Evolutionary conservation across 441 rosid species (phyloP).

Genomic region (Brassica balearica): DNA sequence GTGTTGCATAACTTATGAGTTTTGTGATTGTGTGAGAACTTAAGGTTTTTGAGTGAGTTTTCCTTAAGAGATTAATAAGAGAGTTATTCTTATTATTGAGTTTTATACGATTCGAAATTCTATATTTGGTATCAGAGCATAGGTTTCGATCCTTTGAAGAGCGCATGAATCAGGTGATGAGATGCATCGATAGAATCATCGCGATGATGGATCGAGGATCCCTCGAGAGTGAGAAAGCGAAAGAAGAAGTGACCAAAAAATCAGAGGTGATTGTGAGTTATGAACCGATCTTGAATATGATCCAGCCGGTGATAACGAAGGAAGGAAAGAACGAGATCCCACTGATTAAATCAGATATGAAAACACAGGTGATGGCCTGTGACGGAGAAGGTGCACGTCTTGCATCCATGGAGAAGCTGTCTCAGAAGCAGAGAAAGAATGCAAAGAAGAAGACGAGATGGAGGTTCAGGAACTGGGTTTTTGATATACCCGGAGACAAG

Average conservation of each 20-base stretch:
- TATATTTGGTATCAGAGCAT: neutral
- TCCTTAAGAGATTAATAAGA: no score
- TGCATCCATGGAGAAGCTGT: neutral
- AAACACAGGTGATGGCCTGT: neutral
- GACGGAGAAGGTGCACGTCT: neutral
- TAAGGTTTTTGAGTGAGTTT: no score
- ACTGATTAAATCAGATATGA: neutral
- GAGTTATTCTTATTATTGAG: no score
- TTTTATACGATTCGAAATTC: no score
- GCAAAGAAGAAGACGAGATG: neutral
- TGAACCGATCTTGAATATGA: neutral
- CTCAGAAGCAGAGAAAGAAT: neutral
- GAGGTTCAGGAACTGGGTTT: neutral
- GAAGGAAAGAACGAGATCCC: neutral
- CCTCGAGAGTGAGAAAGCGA: neutral
- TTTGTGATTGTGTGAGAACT: no score
- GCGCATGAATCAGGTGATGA: neutral
- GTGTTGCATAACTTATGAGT: no score
- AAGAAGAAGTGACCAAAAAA: neutral
- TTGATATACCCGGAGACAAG: neutral
- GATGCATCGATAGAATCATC: neutral
- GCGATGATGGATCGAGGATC: neutral
- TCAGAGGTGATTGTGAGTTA: neutral
- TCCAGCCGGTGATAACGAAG: neutral
- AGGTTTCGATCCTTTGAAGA: neutral